Conservation (phyloP, 306 rosid species). For the Prunus campanulata region DNA sequence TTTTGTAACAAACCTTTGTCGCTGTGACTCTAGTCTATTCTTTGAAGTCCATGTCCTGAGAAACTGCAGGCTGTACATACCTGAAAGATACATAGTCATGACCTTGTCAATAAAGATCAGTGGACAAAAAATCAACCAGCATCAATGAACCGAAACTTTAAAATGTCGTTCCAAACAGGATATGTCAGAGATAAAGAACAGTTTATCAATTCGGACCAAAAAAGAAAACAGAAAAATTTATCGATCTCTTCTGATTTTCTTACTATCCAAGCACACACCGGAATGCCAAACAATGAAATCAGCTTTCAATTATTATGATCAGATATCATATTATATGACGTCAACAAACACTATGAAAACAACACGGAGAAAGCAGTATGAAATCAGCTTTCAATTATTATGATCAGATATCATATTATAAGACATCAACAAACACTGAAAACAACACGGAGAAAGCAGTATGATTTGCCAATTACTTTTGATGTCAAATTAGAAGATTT, state of each 20-base stretch:
- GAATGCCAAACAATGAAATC: not conserved
- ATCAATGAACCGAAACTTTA: no score
- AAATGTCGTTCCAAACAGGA: no score
- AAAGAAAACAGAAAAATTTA: no score
- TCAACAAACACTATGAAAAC: no score
- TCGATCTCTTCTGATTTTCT: not conserved
- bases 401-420: not conserved
- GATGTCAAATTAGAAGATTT: no score
- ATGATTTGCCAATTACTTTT: no score
- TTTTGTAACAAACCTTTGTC: not conserved
- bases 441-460: not conserved
- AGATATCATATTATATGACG: no score
- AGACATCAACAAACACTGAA: not conserved
- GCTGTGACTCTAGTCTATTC: conserved; percentile 1
- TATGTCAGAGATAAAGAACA: not conserved
- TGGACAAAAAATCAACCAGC: no score
- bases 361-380: no score
- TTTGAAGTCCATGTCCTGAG: not conserved
- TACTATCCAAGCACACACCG: not conserved
- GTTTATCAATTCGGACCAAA: no score
- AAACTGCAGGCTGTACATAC: not conserved
- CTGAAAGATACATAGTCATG: not conserved
- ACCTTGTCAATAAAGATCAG: not conserved
- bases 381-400: not conserved
- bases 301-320: no score